Evolutionary conservation across 2,329 filamentous ascomycete species (phyloP).

Genomic region (Claviceps spartinae): DNA sequence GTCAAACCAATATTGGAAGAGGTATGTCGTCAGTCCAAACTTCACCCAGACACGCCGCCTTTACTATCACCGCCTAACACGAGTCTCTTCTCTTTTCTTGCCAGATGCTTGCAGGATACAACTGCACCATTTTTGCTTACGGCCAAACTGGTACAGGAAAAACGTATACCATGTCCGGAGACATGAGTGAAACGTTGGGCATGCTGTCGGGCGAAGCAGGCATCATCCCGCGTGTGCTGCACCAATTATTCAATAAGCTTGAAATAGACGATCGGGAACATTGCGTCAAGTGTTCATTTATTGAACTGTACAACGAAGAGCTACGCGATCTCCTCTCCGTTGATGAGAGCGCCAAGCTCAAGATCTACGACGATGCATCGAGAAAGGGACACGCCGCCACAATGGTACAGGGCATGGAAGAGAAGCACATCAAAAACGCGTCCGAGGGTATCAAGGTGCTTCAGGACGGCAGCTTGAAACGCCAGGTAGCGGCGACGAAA

Average conservation of each 20-base stretch:
- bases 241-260: constrained; percentile 75
- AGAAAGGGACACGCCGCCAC: constrained; percentile 77
- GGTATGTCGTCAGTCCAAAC: constrained; percentile 33
- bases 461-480: constrained; percentile 78
- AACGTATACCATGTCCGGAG: constrained; percentile 98
- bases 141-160: constrained; percentile 97
- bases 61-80: background rate
- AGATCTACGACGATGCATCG: constrained; percentile 85
- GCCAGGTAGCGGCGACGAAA: constrained; percentile 98
- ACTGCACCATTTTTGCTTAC: constrained; percentile 98
- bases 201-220: constrained; percentile 83
- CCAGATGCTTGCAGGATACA: constrained; percentile 85
- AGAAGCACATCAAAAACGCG: constrained; percentile 79
- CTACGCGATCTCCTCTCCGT: constrained; percentile 73
- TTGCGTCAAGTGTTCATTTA: constrained; percentile 94
- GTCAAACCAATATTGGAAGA: constrained; percentile 88
- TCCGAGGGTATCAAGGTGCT: constrained; percentile 78
- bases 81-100: background rate
- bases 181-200: constrained; percentile 79
- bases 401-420: constrained; percentile 94
- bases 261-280: constrained; percentile 67
- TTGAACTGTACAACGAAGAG: constrained; percentile 97
- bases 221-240: constrained; percentile 84
- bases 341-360: constrained; percentile 76
- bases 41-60: background rate